Evolutionary conservation across 2,329 filamentous ascomycete species (phyloP).

Genomic region (Aspergillus terreus): DNA sequence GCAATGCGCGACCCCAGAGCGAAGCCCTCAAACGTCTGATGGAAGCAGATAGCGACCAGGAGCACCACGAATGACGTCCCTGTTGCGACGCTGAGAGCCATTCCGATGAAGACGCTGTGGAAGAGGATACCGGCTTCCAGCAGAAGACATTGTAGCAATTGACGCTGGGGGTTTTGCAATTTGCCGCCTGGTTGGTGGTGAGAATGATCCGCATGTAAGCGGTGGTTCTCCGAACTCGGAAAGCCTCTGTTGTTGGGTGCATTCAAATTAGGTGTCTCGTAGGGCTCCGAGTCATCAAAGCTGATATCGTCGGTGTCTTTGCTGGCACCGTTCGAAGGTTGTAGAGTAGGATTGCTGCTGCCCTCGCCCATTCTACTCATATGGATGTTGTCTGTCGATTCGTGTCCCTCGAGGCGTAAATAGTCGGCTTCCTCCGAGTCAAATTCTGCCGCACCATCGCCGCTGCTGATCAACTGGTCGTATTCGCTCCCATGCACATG

Average conservation of each 20-base stretch:
- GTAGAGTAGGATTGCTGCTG: conserved; percentile 4
- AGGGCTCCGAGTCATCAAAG: conserved; percentile 51
- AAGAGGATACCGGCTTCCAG: conserved; percentile 82
- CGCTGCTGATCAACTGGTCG: conserved; percentile 40
- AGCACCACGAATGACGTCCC: conserved; percentile 77
- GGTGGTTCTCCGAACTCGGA: conserved; percentile 13
- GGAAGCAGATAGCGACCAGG: conserved; percentile 74
- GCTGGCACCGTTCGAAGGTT: conserved; percentile 14
- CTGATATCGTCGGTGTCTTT: conserved; percentile 57
- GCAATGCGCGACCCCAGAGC: conserved; percentile 82
- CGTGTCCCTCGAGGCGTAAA: conserved; percentile 17
- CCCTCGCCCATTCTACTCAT: conserved; percentile 15
- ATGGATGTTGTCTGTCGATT: conserved; percentile 18
- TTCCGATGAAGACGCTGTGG: conserved; percentile 81
- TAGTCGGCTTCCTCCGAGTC: conserved; percentile 20
- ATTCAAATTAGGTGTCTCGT: conserved; percentile 16
- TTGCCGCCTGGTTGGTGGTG: conserved; percentile 25
- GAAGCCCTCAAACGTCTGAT: conserved; percentile 85
- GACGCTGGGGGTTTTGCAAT: conserved; percentile 57
- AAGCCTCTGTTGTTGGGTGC: conserved; percentile 7
- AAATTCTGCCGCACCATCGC: conserved; percentile 16
- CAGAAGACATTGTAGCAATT: conserved; percentile 72
- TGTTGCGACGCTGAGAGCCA: conserved; percentile 78
- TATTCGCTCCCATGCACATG: conserved; percentile 56
- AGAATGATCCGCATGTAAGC: conserved; percentile 10